Evolutionary conservation across 352 stramenopile genomes (phyloP).

Genomic region (Peronospora tabacina): DNA sequence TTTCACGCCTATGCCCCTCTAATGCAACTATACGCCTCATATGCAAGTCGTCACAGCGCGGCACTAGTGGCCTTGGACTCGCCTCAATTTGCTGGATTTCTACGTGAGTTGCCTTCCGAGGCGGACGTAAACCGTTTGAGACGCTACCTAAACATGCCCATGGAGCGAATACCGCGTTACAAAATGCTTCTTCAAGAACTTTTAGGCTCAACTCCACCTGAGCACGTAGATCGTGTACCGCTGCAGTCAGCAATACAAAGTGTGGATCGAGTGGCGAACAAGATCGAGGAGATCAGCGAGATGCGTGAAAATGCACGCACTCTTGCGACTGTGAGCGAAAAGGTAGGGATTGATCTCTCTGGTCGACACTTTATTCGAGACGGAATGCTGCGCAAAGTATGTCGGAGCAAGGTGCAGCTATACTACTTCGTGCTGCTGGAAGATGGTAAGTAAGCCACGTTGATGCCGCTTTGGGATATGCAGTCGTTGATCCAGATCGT

Average conservation of each 20-base stretch:
- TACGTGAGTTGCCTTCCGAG: conserved; percentile 63
- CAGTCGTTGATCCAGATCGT: not conserved
- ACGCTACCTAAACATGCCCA: conserved; percentile 82
- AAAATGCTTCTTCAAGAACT: conserved; percentile 78
- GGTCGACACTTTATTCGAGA: conserved; percentile 65
- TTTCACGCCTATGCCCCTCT: conserved; percentile 81
- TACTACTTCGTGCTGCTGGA: conserved; percentile 84
- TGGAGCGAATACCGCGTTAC: conserved; percentile 80
- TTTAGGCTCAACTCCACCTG: conserved; percentile 47
- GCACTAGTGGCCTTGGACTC: conserved; percentile 65
- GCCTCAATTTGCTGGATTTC: conserved; percentile 60
- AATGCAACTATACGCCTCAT: conserved; percentile 82
- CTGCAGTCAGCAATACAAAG: conserved; percentile 67
- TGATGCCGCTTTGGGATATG: not conserved
- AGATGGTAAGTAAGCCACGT: conserved; percentile 43
- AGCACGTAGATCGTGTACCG: conserved; percentile 68
- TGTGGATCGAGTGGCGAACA: conserved; percentile 63
- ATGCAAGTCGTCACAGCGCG: conserved; percentile 70
- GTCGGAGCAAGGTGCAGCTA: conserved; percentile 69
- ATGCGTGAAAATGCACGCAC: conserved; percentile 58
- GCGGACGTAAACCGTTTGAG: conserved; percentile 51
- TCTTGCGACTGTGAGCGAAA: conserved; percentile 47
- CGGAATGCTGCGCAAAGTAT: conserved; percentile 80
- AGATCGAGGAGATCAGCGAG: conserved; percentile 77
- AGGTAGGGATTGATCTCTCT: conserved; percentile 61